Percentiles rank a stretch among this genome's conserved stretches.
Evolutionary conservation across 306 rosid genomes (phyloP).

Genomic region (Alnus rubra): DNA sequence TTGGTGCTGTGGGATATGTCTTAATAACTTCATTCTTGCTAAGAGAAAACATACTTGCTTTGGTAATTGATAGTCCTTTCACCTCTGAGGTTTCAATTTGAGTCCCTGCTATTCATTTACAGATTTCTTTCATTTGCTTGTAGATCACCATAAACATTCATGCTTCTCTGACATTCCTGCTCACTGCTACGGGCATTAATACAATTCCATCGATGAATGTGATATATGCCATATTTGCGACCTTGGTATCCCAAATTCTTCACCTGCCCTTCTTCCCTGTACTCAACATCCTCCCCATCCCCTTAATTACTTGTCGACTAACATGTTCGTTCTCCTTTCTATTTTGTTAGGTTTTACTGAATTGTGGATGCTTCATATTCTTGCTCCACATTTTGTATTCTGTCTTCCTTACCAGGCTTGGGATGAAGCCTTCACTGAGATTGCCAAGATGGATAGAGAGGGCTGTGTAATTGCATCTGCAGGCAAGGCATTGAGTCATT

Average conservation of each 20-base stretch:
- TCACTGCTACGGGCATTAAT: conserved; percentile 70
- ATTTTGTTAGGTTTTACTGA: conserved; percentile 64
- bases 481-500: background rate
- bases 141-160: conserved; percentile 96
- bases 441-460: conserved; percentile 93
- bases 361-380: conserved; percentile 73
- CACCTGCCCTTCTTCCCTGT: background rate
- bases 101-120: conserved; percentile 2
- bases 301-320: conserved; percentile 10
- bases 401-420: conserved; percentile 79
- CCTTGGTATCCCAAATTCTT: conserved; percentile 52
- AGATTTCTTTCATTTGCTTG: conserved; percentile 26
- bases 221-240: conserved; percentile 69
- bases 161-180: conserved; percentile 81
- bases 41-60: conserved; percentile 84
- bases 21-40: conserved; percentile 76
- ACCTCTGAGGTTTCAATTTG: background rate
- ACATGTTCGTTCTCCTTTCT: conserved; percentile 13
- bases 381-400: conserved; percentile 86
- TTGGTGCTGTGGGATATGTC: conserved; percentile 91
- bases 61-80: conserved; percentile 56
- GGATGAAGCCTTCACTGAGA: conserved; percentile 76
- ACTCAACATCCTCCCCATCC: background rate
- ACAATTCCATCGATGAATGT: conserved; percentile 74
- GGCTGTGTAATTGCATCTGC: conserved; percentile 41